Evolutionary conservation across 2,329 filamentous ascomycete genomes (phyloP).

Genomic region (Colletotrichum somersetense): DNA sequence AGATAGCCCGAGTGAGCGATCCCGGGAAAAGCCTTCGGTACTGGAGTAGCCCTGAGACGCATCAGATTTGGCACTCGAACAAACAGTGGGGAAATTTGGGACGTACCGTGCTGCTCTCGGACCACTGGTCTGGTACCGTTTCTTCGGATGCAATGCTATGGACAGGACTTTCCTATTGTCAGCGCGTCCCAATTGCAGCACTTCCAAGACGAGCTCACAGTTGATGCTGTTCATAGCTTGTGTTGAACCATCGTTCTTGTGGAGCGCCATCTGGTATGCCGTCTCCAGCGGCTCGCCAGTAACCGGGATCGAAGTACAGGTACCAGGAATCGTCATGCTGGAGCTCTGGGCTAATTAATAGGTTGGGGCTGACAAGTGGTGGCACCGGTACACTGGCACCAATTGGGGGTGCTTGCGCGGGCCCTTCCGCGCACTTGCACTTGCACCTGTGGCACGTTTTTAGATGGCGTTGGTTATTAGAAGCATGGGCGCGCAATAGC

Average conservation of each 20-base stretch:
- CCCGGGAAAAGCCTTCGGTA: background rate
- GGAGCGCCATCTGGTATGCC: too few species aligned
- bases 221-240: background rate
- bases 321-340: background rate
- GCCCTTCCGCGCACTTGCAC: background rate
- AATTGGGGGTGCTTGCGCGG: too few species aligned
- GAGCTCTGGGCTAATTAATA: too few species aligned
- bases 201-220: background rate
- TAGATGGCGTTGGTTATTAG: background rate
- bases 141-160: background rate
- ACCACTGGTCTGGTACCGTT: background rate
- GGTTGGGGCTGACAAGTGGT: background rate
- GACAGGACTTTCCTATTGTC: background rate
- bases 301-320: too few species aligned
- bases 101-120: background rate
- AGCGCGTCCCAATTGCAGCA: background rate
- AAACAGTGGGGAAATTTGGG: background rate
- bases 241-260: accelerated
- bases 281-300: background rate
- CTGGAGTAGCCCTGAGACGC: background rate
- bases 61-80: background rate
- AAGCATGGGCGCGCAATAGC: background rate
- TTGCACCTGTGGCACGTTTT: background rate
- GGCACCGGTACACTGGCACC: background rate
- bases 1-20: background rate